A percentile compares a stretch with the other conserved stretches of the same genome.
Evolutionary conservation across 805 yeast genomes (phyloP).

Genomic region (Candida sphagnicola): DNA sequence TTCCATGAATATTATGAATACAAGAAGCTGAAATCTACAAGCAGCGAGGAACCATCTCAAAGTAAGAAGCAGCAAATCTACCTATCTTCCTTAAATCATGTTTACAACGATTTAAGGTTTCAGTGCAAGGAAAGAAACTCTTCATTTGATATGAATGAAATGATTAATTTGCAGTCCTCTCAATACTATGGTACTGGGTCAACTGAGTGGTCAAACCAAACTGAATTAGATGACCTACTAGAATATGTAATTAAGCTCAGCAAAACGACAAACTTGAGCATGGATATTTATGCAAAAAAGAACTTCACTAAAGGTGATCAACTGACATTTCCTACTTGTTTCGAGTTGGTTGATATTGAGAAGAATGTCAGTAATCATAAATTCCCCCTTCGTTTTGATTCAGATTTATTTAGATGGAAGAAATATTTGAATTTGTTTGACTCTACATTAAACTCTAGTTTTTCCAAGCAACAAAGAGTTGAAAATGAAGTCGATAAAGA

Average conservation of each 20-base stretch:
- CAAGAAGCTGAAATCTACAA: slow-evolving; percentile 1
- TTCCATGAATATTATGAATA: slow-evolving; percentile 35
- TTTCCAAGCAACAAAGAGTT: no score
- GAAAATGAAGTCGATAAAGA: no score
- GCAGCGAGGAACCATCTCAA: not conserved
- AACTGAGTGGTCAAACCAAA: slow-evolving; percentile 28
- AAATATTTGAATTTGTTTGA: slow-evolving; percentile 16
- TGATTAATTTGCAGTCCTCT: slow-evolving; percentile 7
- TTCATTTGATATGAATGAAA: slow-evolving; percentile 4
- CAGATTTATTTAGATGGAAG: slow-evolving; percentile 20
- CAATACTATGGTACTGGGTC: slow-evolving; percentile 18
- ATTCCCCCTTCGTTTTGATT: slow-evolving; percentile 13
- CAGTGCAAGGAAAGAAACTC: slow-evolving; percentile 36
- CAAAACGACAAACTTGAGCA: slow-evolving; percentile 5
- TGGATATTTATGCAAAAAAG: slow-evolving; percentile 6
- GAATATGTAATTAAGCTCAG: slow-evolving; percentile 24
- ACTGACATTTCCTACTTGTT: slow-evolving; percentile 25
- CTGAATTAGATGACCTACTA: slow-evolving; percentile 25
- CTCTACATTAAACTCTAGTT: no score
- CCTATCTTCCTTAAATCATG: slow-evolving; percentile 45
- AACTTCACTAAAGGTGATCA: no score
- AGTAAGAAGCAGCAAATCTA: slow-evolving; percentile 20
- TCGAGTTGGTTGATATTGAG: slow-evolving; percentile 24
- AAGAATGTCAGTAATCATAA: slow-evolving; percentile 11
- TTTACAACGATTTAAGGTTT: slow-evolving; percentile 55